These are phyloP conservation scores for Pyrenochaeta sp. DNA, from an alignment of 2,329 filamentous ascomycete genomes.

Conservation along the genomic window DNA sequence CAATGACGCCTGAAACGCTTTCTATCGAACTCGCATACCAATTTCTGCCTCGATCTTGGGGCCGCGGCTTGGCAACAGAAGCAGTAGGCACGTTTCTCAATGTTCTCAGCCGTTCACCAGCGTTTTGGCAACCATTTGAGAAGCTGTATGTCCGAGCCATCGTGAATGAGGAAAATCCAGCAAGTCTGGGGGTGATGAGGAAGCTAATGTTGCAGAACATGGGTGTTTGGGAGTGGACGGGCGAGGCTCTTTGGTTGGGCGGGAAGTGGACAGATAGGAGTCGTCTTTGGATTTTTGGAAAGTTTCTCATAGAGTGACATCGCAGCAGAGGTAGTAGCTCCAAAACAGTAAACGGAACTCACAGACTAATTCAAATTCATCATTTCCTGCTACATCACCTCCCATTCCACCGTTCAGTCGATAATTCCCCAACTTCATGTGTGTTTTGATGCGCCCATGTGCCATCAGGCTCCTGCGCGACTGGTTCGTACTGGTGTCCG, in stretches of 20 bases:
- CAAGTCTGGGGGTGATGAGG: constrained; percentile 42
- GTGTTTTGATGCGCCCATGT: neutral
- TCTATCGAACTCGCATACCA: constrained; percentile 32
- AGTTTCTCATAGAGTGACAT: constrained; percentile 12
- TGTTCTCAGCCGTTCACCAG: constrained; percentile 21
- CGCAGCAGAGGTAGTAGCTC: neutral
- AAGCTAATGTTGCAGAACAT: constrained; percentile 38
- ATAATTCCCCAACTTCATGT: neutral
- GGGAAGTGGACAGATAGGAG: constrained; percentile 35
- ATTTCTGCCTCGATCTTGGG: constrained; percentile 32
- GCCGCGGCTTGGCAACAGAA: constrained; percentile 31
- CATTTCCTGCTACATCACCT: neutral
- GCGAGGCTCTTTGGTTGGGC: constrained; percentile 27
- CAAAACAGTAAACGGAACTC: too few species aligned
- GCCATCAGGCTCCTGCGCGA: neutral
- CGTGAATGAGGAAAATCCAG: constrained; percentile 41
- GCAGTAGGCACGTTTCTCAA: constrained; percentile 33
- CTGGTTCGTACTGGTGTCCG: neutral
- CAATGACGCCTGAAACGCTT: constrained; percentile 22
- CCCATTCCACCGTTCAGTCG: neutral
- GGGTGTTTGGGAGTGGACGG: constrained; percentile 40
- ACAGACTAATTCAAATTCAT: neutral
- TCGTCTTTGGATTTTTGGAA: constrained; percentile 38
- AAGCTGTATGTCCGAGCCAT: constrained; percentile 43
- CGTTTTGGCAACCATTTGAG: constrained; percentile 35